Percentiles rank a stretch among this genome's conserved stretches.
Conservation (phyloP, 257 asterid genomes). For the Ophiorrhiza pumila region DNA sequence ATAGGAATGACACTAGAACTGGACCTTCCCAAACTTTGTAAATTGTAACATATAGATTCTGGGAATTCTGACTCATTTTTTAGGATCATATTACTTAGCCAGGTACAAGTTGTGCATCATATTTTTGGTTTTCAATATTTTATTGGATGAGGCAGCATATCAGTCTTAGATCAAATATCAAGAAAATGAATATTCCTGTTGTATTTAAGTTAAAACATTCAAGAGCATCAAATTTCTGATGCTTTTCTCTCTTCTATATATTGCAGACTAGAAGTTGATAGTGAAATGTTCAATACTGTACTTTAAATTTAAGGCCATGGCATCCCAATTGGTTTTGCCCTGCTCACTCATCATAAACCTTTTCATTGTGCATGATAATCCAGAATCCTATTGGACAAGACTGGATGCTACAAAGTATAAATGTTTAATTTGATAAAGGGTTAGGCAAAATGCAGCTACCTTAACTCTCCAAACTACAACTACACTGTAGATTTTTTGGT, state of each 20-base stretch:
- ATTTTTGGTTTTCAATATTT: constrained; percentile 32
- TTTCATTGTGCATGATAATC: no score
- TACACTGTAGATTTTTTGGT: no score
- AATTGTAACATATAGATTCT: constrained; percentile 28
- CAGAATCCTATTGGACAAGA: no score
- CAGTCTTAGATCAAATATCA: constrained; percentile 16
- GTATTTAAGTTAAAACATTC: constrained; percentile 12
- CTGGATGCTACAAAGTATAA: no score
- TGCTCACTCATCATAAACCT: no score
- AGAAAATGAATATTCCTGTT: constrained; percentile 11
- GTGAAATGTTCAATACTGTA: no score
- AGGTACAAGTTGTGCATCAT: constrained; percentile 33
- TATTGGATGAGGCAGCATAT: constrained; percentile 36
- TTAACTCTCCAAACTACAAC: no score
- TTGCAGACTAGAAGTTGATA: no score
- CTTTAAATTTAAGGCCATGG: no score
- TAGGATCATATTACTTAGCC: constrained; percentile 21
- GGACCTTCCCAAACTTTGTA: constrained; percentile 31
- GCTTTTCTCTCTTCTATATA: neutral
- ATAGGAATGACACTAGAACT: constrained; percentile 25
- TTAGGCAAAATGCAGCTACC: no score
- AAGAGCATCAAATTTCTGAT: neutral
- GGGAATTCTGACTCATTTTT: constrained; percentile 21
- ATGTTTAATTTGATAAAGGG: no score
- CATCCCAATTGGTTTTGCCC: no score